Conservation (phyloP, 2,329 filamentous ascomycete species). For the Stagonosporopsis chrysanthemi region DNA sequence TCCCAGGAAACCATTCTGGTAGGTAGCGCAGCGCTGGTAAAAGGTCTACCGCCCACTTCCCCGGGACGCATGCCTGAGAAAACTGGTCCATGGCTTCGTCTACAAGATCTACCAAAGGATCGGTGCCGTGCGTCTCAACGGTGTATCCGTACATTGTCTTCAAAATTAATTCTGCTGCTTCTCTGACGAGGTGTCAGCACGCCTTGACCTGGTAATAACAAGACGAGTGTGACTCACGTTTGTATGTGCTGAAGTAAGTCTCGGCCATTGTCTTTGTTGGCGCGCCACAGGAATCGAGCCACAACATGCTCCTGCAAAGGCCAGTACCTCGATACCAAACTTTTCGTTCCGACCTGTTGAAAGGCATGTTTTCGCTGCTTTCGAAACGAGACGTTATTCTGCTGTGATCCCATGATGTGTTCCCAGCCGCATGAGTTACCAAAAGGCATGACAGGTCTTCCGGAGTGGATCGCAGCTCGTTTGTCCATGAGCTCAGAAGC, state of each 20-base stretch:
- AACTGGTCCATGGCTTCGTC: conserved; percentile 53
- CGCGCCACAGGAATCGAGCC: conserved; percentile 54
- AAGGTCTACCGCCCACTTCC: conserved; percentile 57
- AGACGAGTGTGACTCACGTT: conserved; percentile 39
- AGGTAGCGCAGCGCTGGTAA: conserved; percentile 53
- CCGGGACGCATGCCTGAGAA: conserved; percentile 51
- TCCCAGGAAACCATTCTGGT: conserved; percentile 57
- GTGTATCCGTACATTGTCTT: conserved; percentile 54
- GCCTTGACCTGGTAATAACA: background rate
- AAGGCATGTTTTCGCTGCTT: conserved; percentile 56
- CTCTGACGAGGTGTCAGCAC: conserved; percentile 9
- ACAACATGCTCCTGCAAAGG: conserved; percentile 55
- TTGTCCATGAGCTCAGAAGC: conserved; percentile 36
- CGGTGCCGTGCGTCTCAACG: conserved; percentile 47
- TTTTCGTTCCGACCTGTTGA: conserved; percentile 56
- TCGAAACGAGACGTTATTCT: conserved; percentile 48
- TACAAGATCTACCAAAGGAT: conserved; percentile 56
- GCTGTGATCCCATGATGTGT: conserved; percentile 44
- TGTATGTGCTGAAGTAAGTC: conserved; percentile 52
- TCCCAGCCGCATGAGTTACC: conserved; percentile 49
- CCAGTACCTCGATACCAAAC: conserved; percentile 51
- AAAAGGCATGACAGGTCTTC: conserved; percentile 28
- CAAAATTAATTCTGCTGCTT: conserved; percentile 38
- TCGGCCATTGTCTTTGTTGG: conserved; percentile 50
- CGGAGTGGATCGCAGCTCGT: conserved; percentile 32